Conservation (phyloP, 177 flowering plant species). For the Vitis hybrid region DNA sequence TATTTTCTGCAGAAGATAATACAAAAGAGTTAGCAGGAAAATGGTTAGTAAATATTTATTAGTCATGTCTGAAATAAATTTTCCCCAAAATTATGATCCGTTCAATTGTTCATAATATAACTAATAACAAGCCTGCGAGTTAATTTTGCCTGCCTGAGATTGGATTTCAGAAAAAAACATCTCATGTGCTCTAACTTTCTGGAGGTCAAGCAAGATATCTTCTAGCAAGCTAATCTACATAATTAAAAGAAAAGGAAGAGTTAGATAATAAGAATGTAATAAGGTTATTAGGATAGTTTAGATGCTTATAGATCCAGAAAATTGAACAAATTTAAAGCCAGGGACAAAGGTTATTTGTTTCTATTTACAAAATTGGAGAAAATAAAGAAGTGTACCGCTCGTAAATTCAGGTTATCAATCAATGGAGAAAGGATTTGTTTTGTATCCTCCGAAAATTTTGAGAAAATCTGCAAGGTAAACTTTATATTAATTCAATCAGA, state of each 20-base stretch:
- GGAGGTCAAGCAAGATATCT: slow-evolving; percentile 47
- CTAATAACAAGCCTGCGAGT: not conserved
- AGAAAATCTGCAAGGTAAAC: slow-evolving; percentile 46
- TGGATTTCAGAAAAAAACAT: slow-evolving; percentile 35
- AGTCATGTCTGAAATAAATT: not conserved
- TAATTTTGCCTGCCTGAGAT: slow-evolving; percentile 46
- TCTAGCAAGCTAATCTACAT: slow-evolving; percentile 59
- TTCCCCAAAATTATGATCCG: not conserved
- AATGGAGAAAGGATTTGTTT: slow-evolving; percentile 36
- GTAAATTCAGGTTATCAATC: slow-evolving; percentile 37
- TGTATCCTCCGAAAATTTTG: slow-evolving; percentile 34
- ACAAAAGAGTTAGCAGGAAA: slow-evolving; percentile 4
- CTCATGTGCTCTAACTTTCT: slow-evolving; percentile 47
- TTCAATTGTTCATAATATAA: not conserved
- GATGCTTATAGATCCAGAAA: no score
- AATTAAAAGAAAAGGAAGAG: slow-evolving; percentile 6
- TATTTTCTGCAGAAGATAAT: slow-evolving; percentile 41
- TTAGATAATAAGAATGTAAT: not conserved
- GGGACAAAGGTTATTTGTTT: no score
- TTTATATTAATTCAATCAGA: not conserved
- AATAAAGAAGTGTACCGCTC: slow-evolving; percentile 35
- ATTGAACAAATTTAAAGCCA: no score
- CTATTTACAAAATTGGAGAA: not conserved
- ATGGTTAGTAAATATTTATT: slow-evolving; percentile 1
- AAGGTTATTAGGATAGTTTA: not conserved